phyloP scores from a whole-genome alignment of 2,329 filamentous ascomycete genomes.

The Xylaria sp. region DNA sequence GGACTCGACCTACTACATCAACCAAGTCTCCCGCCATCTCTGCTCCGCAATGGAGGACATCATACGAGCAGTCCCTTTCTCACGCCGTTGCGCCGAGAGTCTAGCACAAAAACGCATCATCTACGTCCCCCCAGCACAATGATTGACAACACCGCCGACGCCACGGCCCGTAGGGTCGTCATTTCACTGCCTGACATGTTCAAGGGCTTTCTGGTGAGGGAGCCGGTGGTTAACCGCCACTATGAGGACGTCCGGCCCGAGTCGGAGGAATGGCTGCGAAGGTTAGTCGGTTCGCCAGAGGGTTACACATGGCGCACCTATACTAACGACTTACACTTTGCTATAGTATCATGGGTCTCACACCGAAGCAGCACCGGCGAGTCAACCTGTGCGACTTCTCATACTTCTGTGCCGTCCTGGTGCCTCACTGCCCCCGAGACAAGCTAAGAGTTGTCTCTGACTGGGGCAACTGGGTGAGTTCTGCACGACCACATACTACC shows the following conservation, averaged over 20 bases:
- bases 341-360: neutral
- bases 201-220: neutral
- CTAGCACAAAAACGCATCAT: no score
- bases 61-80: no score
- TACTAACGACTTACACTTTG: no score
- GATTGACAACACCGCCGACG: no score
- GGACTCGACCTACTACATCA: no score
- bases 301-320: no score
- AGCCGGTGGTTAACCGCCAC: neutral
- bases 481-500: no score
- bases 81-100: no score
- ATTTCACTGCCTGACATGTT: neutral
- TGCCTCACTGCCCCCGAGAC: neutral
- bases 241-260: neutral
- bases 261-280: neutral
- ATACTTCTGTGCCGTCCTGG: neutral
- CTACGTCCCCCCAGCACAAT: no score
- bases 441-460: neutral
- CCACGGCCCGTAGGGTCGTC: neutral
- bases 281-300: neutral
- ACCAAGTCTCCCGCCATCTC: no score
- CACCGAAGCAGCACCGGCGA: neutral
- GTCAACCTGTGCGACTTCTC: neutral
- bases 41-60: no score
- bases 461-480: conserved; percentile 1